Evolutionary conservation across 139 green algal species (phyloP).

Genomic region (Picochlorum sp.): DNA sequence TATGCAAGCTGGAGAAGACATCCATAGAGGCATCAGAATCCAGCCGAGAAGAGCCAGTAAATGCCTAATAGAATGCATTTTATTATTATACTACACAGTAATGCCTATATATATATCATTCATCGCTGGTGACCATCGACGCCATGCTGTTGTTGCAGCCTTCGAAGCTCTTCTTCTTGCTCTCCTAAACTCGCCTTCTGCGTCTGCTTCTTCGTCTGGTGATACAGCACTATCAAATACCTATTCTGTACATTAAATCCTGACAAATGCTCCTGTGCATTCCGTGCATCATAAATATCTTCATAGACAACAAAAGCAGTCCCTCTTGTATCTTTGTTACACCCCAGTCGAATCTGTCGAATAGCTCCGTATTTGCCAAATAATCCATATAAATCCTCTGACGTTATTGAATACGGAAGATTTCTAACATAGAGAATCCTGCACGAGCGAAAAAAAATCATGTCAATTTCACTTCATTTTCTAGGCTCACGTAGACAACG

Average conservation of each 20-base stretch:
- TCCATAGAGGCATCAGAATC: background rate
- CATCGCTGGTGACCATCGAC: slow-evolving; percentile 81
- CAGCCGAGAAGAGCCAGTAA: background rate
- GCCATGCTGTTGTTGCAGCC: slow-evolving; percentile 81
- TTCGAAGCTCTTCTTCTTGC: slow-evolving; percentile 78
- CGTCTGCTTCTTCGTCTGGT: slow-evolving; percentile 60
- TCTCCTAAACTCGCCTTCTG: slow-evolving; percentile 82
- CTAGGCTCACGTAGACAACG: too few species aligned
- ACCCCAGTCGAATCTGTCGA: slow-evolving; percentile 81
- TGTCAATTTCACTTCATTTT: too few species aligned
- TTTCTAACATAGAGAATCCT: slow-evolving; percentile 84
- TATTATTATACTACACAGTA: background rate
- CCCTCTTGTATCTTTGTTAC: slow-evolving; percentile 85
- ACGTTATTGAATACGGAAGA: slow-evolving; percentile 93
- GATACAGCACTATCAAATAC: slow-evolving; percentile 91
- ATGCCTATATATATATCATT: too few species aligned
- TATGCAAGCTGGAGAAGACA: slow-evolving; percentile 1
- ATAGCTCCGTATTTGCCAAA: slow-evolving; percentile 96
- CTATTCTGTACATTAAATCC: slow-evolving; percentile 96
- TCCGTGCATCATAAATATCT: slow-evolving; percentile 98
- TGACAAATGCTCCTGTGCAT: slow-evolving; percentile 74
- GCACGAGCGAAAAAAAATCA: background rate
- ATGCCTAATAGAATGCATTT: background rate
- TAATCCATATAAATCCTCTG: slow-evolving; percentile 91
- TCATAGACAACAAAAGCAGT: slow-evolving; percentile 98